Percentiles rank a stretch among this genome's conserved stretches.
These are phyloP conservation scores for Corrigiola litoralis DNA, from an alignment of 179 eudicot genomes.

Conservation along the genomic window DNA sequence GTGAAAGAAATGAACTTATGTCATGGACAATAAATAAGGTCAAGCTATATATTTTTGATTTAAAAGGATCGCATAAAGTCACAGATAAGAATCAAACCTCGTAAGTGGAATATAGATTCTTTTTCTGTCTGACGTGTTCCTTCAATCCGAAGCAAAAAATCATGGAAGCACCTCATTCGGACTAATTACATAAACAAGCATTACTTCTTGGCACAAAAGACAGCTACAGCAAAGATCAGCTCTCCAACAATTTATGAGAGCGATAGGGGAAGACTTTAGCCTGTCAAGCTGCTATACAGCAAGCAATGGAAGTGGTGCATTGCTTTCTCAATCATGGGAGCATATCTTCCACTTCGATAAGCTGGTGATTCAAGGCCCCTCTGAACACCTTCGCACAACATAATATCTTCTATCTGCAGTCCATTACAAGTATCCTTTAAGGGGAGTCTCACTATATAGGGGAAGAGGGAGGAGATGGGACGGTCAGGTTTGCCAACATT, in stretches of 20 bases:
- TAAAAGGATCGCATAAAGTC: too few species aligned
- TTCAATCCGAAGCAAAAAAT: too few species aligned
- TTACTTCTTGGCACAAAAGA: neutral
- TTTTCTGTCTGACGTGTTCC: too few species aligned
- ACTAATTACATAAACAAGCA: neutral
- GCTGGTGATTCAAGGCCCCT: conserved; percentile 87
- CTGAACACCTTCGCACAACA: conserved; percentile 75
- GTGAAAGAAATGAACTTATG: too few species aligned
- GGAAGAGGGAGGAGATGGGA: too few species aligned
- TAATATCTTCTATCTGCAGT: conserved; percentile 70
- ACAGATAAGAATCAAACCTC: too few species aligned
- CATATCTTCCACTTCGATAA: conserved; percentile 66
- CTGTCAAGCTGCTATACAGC: conserved; percentile 32
- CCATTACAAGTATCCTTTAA: neutral
- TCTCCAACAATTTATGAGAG: neutral
- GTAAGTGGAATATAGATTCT: too few species aligned
- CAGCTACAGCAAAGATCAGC: too few species aligned
- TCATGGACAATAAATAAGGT: too few species aligned
- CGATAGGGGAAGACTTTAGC: neutral
- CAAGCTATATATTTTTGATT: too few species aligned
- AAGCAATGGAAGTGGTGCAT: conserved; percentile 91
- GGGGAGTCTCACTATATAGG: too few species aligned
- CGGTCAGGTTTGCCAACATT: neutral
- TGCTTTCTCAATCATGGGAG: conserved; percentile 63
- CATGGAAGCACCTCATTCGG: too few species aligned